phyloP scores from a whole-genome alignment of 495 filamentous ascomycete genomes.

The Margaritispora aquatica region DNA sequence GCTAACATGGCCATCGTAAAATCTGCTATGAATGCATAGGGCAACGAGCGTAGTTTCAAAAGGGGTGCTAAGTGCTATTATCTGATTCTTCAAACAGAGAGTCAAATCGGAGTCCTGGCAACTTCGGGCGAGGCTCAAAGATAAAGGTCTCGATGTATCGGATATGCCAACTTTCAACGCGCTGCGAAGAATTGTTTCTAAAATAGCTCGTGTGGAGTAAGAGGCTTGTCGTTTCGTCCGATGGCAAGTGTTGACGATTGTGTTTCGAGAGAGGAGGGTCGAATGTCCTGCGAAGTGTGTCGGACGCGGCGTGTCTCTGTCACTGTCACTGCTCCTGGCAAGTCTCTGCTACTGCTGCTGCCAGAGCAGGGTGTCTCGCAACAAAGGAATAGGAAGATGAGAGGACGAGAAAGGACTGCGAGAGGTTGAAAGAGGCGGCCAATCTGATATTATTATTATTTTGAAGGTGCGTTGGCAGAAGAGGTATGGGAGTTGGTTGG shows the following conservation, averaged over 20 bases:
- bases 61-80: not conserved
- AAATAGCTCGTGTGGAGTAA: not conserved
- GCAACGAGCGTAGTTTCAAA: not conserved
- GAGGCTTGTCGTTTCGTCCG: not conserved
- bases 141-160: not conserved
- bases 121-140: not conserved
- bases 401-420: not conserved
- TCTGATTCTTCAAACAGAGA: not conserved
- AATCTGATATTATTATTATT: not conserved
- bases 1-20: conserved; percentile 74
- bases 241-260: not conserved
- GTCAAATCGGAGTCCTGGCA: too few species aligned
- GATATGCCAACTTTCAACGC: not conserved
- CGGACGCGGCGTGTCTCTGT: not conserved
- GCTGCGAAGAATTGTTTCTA: not conserved
- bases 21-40: conserved; percentile 17
- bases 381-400: not conserved
- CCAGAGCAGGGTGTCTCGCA: not conserved
- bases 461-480: not conserved
- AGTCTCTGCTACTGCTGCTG: not conserved
- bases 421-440: not conserved
- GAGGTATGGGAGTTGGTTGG: not conserved
- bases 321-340: too few species aligned
- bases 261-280: not conserved
- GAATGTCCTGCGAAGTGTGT: not conserved